Percentiles rank a stretch among this genome's conserved stretches.
phyloP scores from a whole-genome alignment of 768 basidiomycete species.

The Termitomyces sp. region DNA sequence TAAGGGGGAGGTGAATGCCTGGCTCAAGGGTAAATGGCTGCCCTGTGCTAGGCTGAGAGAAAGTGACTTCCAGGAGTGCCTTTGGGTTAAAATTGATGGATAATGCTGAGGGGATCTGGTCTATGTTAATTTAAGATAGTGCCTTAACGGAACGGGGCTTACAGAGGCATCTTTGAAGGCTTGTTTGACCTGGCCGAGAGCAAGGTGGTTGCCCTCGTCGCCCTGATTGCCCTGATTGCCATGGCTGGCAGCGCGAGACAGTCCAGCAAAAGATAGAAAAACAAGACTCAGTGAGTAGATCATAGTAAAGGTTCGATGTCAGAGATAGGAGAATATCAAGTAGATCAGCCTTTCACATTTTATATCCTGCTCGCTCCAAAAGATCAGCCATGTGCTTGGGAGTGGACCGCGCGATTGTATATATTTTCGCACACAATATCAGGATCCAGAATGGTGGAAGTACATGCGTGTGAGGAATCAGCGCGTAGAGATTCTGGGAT shows the following conservation, averaged over 20 bases:
- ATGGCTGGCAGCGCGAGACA: constrained; percentile 18
- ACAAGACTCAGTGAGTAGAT: constrained; percentile 1
- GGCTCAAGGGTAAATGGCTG: constrained; percentile 21
- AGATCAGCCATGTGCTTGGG: background rate
- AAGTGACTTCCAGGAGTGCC: constrained; percentile 29
- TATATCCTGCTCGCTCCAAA: background rate
- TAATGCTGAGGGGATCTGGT: constrained; percentile 30
- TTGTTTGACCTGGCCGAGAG: constrained; percentile 21
- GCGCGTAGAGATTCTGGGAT: too few species aligned
- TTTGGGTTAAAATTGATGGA: constrained; percentile 30
- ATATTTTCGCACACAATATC: background rate
- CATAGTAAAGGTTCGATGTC: background rate
- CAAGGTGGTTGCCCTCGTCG: constrained; percentile 21
- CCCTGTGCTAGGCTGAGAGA: constrained; percentile 21
- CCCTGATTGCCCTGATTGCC: constrained; percentile 16
- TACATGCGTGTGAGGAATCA: too few species aligned
- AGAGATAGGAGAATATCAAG: constrained; percentile 15
- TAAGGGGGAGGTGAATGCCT: constrained; percentile 18
- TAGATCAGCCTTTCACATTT: background rate
- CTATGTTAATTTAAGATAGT: background rate
- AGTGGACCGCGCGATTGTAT: background rate
- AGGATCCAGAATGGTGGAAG: background rate
- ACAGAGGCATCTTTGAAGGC: constrained; percentile 25
- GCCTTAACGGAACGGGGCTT: background rate
- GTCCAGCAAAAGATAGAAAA: constrained; percentile 8